Evolutionary conservation across 345 rosid genomes (phyloP), one percentile per base, ranked within the genome.

Genomic region (Dimocarpus longan): DNA sequence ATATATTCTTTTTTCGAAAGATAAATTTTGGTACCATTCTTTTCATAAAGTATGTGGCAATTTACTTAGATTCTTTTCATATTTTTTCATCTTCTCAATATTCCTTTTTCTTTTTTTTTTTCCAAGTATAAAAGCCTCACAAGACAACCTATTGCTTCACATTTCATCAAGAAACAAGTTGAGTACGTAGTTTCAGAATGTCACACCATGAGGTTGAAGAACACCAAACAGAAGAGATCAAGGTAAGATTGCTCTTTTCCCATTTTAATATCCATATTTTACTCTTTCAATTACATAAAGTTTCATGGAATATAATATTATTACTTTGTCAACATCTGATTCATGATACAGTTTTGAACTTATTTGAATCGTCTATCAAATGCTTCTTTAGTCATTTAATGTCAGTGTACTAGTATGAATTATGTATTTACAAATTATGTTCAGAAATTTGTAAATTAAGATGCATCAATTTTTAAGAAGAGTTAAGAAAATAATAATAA

Each of bases 151-250:
- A 66, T 15, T 66, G 10, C 69, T 66, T 66, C 44, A 18, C 44
- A 59, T 59, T 19, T 22, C 63, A 46, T 57, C 63, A 19, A 57
- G 22, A 59, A 19, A 19, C 64, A 59, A 59, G 28, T 59, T n/a
- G 64, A 7, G n/a, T n/a, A n/a, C n/a, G 64, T 59, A n/a, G 28
- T 59, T 59, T 19, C 64, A 59, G 9, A 59, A 59, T 59, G 64
- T 59, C 64, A 21, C 26, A 59, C 22, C 12, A 19, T 8, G 64
- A 59, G 28, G 11, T 28, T 59, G 64, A 59, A 21, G 0, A 0
- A 6, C 3, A 1, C 0, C 12, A 59, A 59, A 1, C 0, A 15
- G 1, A 2, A 6, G 0, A 0, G 22, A 4, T 0, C n/a, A 0
- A 26, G 28, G 57, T 52, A 52, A 52, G 57, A 16, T 52, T 16